These are phyloP conservation scores for Boletus edulis DNA, from an alignment of 768 basidiomycete species.

Conservation along the genomic window DNA sequence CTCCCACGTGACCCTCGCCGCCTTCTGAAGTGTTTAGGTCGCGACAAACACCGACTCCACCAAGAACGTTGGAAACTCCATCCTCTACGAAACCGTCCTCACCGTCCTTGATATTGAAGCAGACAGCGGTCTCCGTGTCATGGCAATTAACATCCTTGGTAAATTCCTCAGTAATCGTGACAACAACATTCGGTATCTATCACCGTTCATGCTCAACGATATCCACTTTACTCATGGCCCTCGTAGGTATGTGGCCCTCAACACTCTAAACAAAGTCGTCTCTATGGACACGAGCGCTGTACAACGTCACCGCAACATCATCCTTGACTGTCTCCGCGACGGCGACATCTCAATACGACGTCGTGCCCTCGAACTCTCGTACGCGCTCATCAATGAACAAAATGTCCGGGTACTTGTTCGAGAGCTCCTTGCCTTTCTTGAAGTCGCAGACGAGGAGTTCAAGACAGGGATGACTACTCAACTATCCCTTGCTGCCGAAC, in stretches of 20 bases:
- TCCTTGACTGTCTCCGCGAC: slow-evolving; percentile 98
- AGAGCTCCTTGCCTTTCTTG: slow-evolving; percentile 93
- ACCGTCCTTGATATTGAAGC: slow-evolving; percentile 97
- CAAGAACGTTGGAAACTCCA: slow-evolving; percentile 98
- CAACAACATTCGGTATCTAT: slow-evolving; percentile 91
- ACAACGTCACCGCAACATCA: slow-evolving; percentile 95
- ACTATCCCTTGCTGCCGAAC: slow-evolving; percentile 91
- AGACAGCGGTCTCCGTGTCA: slow-evolving; percentile 91
- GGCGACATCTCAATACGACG: slow-evolving; percentile 98
- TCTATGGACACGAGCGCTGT: slow-evolving; percentile 98
- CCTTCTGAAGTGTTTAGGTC: slow-evolving; percentile 50
- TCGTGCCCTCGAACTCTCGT: slow-evolving; percentile 93
- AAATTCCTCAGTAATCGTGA: slow-evolving; percentile 97
- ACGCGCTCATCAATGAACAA: slow-evolving; percentile 92
- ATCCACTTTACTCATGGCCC: not conserved
- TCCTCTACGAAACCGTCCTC: slow-evolving; percentile 95
- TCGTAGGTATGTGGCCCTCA: slow-evolving; percentile 90
- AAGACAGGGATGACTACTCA: slow-evolving; percentile 98
- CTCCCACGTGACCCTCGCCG: not conserved
- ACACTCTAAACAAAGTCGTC: slow-evolving; percentile 98
- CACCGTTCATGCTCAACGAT: not conserved
- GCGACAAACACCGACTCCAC: slow-evolving; percentile 98
- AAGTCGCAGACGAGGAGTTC: slow-evolving; percentile 98
- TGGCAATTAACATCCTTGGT: slow-evolving; percentile 99
- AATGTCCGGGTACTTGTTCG: slow-evolving; percentile 91